These are phyloP conservation scores for Penicillium canariense DNA, from an alignment of 495 filamentous ascomycete genomes.

Conservation along the genomic window DNA sequence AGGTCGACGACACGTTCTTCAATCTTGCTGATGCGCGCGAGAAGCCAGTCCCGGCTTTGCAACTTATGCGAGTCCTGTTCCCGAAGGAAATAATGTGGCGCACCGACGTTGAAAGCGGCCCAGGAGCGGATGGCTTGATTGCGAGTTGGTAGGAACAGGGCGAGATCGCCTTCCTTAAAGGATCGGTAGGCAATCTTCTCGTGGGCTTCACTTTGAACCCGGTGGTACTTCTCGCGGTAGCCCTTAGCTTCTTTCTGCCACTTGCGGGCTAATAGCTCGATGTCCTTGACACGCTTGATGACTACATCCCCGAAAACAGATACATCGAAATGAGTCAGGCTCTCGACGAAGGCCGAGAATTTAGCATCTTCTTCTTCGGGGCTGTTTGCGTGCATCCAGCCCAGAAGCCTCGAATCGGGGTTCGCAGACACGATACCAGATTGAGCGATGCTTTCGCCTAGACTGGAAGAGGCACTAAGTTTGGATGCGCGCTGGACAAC, in stretches of 20 bases:
- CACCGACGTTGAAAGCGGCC: constrained; percentile 97
- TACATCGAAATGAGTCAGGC: constrained; percentile 72
- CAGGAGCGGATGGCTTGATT: constrained; percentile 93
- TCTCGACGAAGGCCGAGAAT: constrained; percentile 68
- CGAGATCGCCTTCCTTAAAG: constrained; percentile 96
- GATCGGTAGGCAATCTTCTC: constrained; percentile 96
- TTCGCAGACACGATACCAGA: constrained; percentile 52
- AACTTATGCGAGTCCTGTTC: constrained; percentile 90
- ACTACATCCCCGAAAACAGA: constrained; percentile 79
- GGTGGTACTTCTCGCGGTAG: constrained; percentile 85
- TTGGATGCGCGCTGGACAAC: constrained; percentile 72
- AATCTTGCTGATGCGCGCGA: constrained; percentile 88
- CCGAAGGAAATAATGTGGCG: constrained; percentile 93
- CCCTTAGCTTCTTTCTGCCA: constrained; percentile 81
- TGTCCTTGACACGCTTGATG: constrained; percentile 81
- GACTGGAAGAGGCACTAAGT: constrained; percentile 56
- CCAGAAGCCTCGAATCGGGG: constrained; percentile 64
- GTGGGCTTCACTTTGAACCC: constrained; percentile 81
- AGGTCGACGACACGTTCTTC: constrained; percentile 94
- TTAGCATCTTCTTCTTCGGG: constrained; percentile 63
- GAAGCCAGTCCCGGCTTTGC: constrained; percentile 80
- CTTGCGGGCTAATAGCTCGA: constrained; percentile 85
- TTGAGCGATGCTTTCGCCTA: constrained; percentile 59
- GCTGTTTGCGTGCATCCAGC: constrained; percentile 74
- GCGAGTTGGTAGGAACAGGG: constrained; percentile 89